Evolutionary conservation across 257 asterid genomes (phyloP), one percentile per base, ranked within the genome.

Genomic region (Agastache rugosa): DNA sequence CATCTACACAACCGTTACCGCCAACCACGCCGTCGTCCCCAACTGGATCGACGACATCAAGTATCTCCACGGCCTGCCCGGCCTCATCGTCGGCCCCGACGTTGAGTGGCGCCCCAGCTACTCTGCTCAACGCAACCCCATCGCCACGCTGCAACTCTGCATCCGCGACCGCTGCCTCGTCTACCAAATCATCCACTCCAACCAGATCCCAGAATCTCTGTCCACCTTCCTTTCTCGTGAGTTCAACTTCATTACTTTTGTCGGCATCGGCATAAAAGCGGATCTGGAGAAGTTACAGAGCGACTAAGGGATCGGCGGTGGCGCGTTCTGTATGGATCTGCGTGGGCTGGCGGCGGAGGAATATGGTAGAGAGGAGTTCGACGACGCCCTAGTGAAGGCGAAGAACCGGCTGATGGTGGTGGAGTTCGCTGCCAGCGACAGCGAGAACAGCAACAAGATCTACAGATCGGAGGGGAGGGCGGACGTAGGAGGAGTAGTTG

Each of bases 11-110:
- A 39, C 77, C 25, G 87, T 85, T 6, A 83, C 89, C 56, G 3
- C 3, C 62, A 71, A 74, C 35, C 70, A 82, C 53, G n/a, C 9
- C 71, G 44, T 8, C 35, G 84, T 80, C 4, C n/a, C 77, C 39
- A 1, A 16, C 5, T 85, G 87, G 89, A 69, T 83, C 61, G 19
- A 44, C 79, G 70, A 50, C 10, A 16, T 69, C 63, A 39, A 69
- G 27, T 0, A 0, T 37, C 11, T 67, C 62, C 17, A 79, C 72
- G 65, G 55, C 63, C 45, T 67, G 16, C 68, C 27, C 41, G 8
- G 48, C 72, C 70, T 81, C 68, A 75, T 83, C 68, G 81, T 83
- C 71, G 83, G 89, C 45, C 80, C 83, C 27, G 85, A 83, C 82
- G 37, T 48, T 22, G 55, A 48, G 55, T 48, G 55, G 55, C 17